Evolutionary conservation across 2,329 filamentous ascomycete genomes (phyloP).

Genomic region (Cladosporium sp.): DNA sequence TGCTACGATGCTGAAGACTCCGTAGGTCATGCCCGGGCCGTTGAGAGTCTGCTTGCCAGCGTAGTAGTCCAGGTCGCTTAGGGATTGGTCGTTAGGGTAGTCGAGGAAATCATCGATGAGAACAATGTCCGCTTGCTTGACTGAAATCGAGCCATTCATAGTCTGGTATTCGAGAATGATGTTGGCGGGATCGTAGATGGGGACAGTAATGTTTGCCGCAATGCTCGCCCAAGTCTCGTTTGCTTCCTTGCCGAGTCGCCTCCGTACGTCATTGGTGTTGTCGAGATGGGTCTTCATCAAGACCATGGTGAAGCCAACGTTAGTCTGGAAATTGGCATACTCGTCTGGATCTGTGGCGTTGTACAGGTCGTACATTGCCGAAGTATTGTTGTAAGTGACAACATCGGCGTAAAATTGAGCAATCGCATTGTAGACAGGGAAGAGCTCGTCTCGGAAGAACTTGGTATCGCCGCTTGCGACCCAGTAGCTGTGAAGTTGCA

Average conservation of each 20-base stretch:
- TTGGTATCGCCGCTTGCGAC: conserved; percentile 59
- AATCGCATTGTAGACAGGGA: conserved; percentile 65
- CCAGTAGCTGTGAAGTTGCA: conserved; percentile 63
- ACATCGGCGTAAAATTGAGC: conserved; percentile 63
- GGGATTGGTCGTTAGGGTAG: conserved; percentile 57
- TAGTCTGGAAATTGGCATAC: conserved; percentile 65
- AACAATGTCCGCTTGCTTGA: conserved; percentile 72
- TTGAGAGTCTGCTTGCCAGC: conserved; percentile 67
- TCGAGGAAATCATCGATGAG: conserved; percentile 65
- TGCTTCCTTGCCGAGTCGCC: conserved; percentile 53
- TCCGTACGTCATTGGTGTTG: conserved; percentile 59
- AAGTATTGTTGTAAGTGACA: conserved; percentile 59
- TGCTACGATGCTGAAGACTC: conserved; percentile 67
- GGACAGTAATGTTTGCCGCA: conserved; percentile 57
- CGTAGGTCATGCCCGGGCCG: conserved; percentile 73
- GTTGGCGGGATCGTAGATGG: conserved; percentile 53
- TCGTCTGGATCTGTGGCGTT: conserved; percentile 75
- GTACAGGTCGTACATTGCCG: conserved; percentile 50
- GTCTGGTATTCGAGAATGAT: conserved; percentile 65
- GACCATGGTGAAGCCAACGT: conserved; percentile 69
- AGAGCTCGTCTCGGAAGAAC: conserved; percentile 56
- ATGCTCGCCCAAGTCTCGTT: conserved; percentile 62
- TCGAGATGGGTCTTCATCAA: conserved; percentile 59
- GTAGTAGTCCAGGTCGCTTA: conserved; percentile 67
- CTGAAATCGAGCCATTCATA: conserved; percentile 66